Evolutionary conservation across 306 rosid species (phyloP).

Genomic region (Prosopis cineraria): DNA sequence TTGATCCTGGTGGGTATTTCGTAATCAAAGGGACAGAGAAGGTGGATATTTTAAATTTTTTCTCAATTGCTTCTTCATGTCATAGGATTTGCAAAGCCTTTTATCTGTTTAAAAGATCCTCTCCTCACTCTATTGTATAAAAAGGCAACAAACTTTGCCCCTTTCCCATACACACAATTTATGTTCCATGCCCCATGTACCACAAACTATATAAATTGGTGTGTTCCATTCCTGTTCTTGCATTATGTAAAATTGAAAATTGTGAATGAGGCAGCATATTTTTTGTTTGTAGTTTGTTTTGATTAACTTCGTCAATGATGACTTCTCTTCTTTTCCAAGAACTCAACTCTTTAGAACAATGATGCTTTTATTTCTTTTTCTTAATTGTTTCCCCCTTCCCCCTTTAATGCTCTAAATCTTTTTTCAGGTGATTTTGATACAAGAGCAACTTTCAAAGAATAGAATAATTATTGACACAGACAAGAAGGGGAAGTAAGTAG

Average conservation of each 20-base stretch:
- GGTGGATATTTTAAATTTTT: constrained; percentile 52
- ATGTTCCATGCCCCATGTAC: background rate
- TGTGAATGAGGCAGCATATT: background rate
- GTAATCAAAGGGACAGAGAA: constrained; percentile 92
- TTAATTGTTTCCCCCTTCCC: background rate
- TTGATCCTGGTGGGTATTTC: constrained; percentile 97
- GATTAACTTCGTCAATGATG: background rate
- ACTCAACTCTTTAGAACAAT: background rate
- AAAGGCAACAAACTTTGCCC: background rate
- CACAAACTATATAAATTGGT: background rate
- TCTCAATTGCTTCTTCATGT: constrained; percentile 18
- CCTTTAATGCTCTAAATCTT: constrained; percentile 23
- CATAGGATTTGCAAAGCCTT: background rate
- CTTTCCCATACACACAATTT: background rate
- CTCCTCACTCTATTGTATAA: background rate
- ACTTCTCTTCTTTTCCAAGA: background rate
- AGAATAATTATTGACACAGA: constrained; percentile 87
- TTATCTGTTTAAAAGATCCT: background rate
- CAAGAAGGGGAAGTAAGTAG: constrained; percentile 86
- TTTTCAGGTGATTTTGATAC: constrained; percentile 86
- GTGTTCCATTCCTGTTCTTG: background rate
- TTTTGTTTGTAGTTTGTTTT: constrained; percentile 2
- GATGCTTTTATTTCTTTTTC: background rate
- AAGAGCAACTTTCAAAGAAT: constrained; percentile 92
- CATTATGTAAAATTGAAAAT: background rate